Evolutionary conservation across 1,139 yeast species (phyloP).

Genomic region (Yamadazyma spencermartinsiae): DNA sequence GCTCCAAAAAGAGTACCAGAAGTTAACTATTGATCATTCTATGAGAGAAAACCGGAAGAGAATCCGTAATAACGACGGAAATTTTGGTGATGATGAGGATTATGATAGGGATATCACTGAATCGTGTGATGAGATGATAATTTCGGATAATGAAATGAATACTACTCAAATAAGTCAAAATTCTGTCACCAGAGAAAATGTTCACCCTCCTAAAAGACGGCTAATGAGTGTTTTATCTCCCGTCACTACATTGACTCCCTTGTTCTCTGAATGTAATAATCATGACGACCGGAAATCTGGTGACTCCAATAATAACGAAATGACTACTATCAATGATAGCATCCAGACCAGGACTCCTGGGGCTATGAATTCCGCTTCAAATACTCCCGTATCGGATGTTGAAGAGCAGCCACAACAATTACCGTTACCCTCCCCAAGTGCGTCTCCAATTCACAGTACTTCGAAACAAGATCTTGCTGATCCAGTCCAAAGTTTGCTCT

Average conservation of each 20-base stretch:
- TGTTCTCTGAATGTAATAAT: slow-evolving; percentile 1
- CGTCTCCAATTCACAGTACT: slow-evolving; percentile 54
- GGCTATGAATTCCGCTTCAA: slow-evolving; percentile 24
- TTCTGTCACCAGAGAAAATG: slow-evolving; percentile 10
- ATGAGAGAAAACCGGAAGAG: slow-evolving; percentile 28
- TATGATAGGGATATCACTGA: slow-evolving; percentile 16
- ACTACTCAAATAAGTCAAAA: slow-evolving; percentile 25
- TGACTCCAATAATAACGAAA: not conserved
- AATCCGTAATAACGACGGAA: slow-evolving; percentile 15
- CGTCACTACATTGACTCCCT: slow-evolving; percentile 12
- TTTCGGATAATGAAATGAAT: slow-evolving; percentile 37
- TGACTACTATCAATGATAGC: not conserved
- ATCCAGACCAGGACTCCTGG: slow-evolving; percentile 26
- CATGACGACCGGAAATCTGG: not conserved
- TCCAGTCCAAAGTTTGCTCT: slow-evolving; percentile 19
- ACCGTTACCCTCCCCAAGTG: slow-evolving; percentile 69
- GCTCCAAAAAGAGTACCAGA: slow-evolving; percentile 35
- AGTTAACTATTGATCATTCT: slow-evolving; percentile 18
- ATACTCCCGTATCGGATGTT: slow-evolving; percentile 40
- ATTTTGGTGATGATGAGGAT: slow-evolving; percentile 1
- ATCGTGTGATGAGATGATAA: slow-evolving; percentile 39
- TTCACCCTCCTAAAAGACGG: slow-evolving; percentile 45
- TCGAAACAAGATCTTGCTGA: slow-evolving; percentile 16
- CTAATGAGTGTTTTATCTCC: slow-evolving; percentile 25
- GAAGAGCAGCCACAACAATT: slow-evolving; percentile 44